Conservation (phyloP, 2,329 filamentous ascomycete species). For the Apiospora saccharicola region DNA sequence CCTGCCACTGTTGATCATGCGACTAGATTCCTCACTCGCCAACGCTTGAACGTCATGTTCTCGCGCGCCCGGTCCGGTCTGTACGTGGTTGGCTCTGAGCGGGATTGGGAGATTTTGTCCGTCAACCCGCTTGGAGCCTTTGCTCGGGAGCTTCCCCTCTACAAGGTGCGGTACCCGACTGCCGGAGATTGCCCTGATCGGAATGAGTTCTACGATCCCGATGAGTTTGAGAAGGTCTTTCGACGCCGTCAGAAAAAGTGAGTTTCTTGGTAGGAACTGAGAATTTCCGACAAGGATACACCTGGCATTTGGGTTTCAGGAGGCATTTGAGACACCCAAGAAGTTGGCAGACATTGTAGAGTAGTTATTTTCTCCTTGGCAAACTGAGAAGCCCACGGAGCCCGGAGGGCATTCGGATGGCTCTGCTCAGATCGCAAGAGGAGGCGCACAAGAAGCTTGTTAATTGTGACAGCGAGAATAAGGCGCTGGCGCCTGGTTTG, state of each 20-base stretch:
- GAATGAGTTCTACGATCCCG: background rate
- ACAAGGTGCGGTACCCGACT: background rate
- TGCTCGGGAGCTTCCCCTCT: background rate
- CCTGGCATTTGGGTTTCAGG: too few species aligned
- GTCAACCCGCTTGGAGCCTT: background rate
- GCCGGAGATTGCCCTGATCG: background rate
- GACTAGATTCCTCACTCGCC: too few species aligned
- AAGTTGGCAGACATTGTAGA: too few species aligned
- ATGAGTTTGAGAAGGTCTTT: background rate
- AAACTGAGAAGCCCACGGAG: background rate
- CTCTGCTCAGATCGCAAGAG: background rate
- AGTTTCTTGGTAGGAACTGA: too few species aligned
- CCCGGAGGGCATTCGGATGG: background rate
- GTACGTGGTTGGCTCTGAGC: background rate
- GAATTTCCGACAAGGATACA: too few species aligned
- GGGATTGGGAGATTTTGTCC: background rate
- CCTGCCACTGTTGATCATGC: too few species aligned
- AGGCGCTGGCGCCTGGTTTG: background rate
- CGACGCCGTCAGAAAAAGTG: too few species aligned
- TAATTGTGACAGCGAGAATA: background rate
- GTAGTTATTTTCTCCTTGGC: too few species aligned
- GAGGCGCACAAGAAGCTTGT: background rate
- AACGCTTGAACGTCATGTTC: slow-evolving; percentile 12
- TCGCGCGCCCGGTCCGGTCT: slow-evolving; percentile 18
- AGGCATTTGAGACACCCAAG: too few species aligned